Evolutionary conservation across 1,284 basidiomycete genomes (phyloP), one percentile per base, ranked within the genome.

Genomic region (Tilletia caries): DNA sequence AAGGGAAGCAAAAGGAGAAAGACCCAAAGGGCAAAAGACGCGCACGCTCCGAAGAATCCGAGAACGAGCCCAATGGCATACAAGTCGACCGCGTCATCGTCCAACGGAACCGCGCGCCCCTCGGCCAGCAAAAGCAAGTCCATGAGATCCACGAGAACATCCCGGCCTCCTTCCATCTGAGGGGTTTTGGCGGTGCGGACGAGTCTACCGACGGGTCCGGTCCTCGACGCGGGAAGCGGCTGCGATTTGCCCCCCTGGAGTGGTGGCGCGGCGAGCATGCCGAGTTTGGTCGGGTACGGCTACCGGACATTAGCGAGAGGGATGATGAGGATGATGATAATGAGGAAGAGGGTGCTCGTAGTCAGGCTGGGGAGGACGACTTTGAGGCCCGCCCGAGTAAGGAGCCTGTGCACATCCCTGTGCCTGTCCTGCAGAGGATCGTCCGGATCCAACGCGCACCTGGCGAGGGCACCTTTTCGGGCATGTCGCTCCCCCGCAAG

Each of bases 211-310:
- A 23, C 20, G 15, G 6, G 13, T 3, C 10, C 13, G 91, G 91
- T 37, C 85, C 91, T 2, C 89, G 94, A 8, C 89, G 92, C 62
- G 90, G 91, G 37, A 86, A 86, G 64, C 89, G 95, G 25, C 86
- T 88, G 67, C 89, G 90, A 18, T 90, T 89, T 77, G 85, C 86
- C 64, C 96, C 95, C 1, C 86, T 98, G 33, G 91, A 93, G 50
- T 96, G 87, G 85, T 98, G 96, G 96, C 88, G 92, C n/a, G 89
- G 89, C 74, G 95, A 98, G 83, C 90, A 89, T 72, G 88, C 93
- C 32, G 89, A 94, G 6, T 97, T 93, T 77, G 67, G 85, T 10
- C 73, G 79, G 2, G 76, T 81, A 4, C 72, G 77, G 50, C 68
- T 73, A n/a, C 73, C 70, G 18, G 41, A 33, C 13, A 64, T 18